phyloP scores from a whole-genome alignment of 1,139 yeast genomes.

The Taphrina wiesneri region DNA sequence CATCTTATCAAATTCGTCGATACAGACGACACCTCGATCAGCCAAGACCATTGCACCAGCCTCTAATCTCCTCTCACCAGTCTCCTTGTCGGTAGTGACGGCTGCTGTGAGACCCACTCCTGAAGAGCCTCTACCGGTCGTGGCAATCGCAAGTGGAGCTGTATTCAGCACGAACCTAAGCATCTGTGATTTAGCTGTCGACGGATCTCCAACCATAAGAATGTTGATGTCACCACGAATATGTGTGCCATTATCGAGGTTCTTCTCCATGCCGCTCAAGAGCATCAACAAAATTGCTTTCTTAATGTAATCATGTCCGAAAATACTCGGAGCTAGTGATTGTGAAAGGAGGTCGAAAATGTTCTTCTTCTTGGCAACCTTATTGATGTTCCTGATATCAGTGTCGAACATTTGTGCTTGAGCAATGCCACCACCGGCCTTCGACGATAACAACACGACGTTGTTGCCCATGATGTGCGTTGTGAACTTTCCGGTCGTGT shows the following conservation, averaged over 20 bases:
- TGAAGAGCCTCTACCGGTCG: constrained; percentile 98
- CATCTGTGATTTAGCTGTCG: constrained; percentile 96
- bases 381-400: constrained; percentile 85
- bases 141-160: constrained; percentile 92
- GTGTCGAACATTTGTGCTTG: constrained; percentile 72
- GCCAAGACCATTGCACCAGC: constrained; percentile 99
- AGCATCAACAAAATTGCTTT: constrained; percentile 88
- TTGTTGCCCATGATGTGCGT: constrained; percentile 85
- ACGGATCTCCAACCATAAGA: constrained; percentile 98
- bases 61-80: constrained; percentile 93
- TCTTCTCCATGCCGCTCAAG: constrained; percentile 92
- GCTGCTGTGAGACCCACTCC: constrained; percentile 99
- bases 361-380: constrained; percentile 64
- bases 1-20: constrained; percentile 98
- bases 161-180: constrained; percentile 91
- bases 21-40: constrained; percentile 95
- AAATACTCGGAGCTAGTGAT: constrained; percentile 93
- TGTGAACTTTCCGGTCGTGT: constrained; percentile 62
- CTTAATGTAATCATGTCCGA: constrained; percentile 88
- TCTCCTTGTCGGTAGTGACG: constrained; percentile 91
- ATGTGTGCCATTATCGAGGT: constrained; percentile 92
- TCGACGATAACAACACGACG: constrained; percentile 81
- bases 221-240: constrained; percentile 96
- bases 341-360: constrained; percentile 78
- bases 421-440: constrained; percentile 77